Evolutionary conservation across 2,329 filamentous ascomycete genomes (phyloP), one percentile per base, ranked within the genome.

Genomic region (Pseudophaeomoniella oleicola): DNA sequence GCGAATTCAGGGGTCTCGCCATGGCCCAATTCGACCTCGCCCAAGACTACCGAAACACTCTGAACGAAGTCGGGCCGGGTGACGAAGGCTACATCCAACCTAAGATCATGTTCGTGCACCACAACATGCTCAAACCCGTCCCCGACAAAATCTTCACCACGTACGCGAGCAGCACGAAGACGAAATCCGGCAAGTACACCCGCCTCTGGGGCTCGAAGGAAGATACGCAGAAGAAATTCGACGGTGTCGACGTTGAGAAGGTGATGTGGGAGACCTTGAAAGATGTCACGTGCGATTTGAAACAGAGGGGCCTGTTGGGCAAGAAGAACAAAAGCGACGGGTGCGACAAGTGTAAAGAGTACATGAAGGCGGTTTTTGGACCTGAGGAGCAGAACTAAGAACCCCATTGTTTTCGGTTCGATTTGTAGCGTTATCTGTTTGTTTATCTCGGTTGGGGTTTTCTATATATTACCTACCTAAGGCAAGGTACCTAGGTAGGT

Each of bases 41-140:
- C 3, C 50, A 56, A 18, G 57, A 61, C 37, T 54, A 46, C 14
- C 41, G 44, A 2, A 37, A 34, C 12, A 34, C 51, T 44, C 0
- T 46, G 45, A 10, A 42, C 44, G n/a, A 50, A 2, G 34, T 46
- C 19, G 46, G 42, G 36, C 47, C 50, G 12, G 43, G 54, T 13
- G 47, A 48, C 39, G 46, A 48, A 30, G 37, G 44, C 44, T 46
- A 55, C 46, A 57, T 44, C 3, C 48, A 43, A 6, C 41, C 41
- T 2, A 42, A 46, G 4, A 53, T 56, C 3, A 45, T 58, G 33
- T 61, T 62, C 42, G 48, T 60, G 19, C 59, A 62, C 40, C 54
- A 53, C 27, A 59, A 60, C 39, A 52, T 51, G 35, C 57, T 57
- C 17, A 62, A 61, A 42, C 55, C 60, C 40, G 55, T 59, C 44